These are phyloP conservation scores for Brasenia schreberi DNA, from an alignment of 164 flowering plant genomes.

Conservation along the genomic window DNA sequence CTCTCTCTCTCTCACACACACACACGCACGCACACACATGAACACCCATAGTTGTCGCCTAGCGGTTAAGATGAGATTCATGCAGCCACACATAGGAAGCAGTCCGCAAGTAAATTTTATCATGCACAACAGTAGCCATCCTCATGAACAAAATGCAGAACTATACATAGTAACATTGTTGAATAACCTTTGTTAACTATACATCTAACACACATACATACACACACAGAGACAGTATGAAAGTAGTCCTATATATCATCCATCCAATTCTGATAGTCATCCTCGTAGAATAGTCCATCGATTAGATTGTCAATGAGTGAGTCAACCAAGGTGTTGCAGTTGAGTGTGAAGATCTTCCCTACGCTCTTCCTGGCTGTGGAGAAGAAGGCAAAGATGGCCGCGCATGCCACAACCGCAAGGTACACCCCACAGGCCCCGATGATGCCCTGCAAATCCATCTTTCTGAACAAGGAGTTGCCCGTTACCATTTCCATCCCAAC, in stretches of 20 bases:
- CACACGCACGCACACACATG: too few species aligned
- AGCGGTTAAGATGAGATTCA: too few species aligned
- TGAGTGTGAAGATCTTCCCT: conserved; percentile 44
- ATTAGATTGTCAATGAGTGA: conserved; percentile 65
- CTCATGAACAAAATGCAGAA: too few species aligned
- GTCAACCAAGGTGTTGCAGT: conserved; percentile 68
- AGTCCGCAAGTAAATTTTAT: too few species aligned
- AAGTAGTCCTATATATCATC: conserved; percentile 19
- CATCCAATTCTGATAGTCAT: conserved; percentile 47
- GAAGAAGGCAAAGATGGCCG: conserved; percentile 66
- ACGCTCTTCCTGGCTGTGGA: conserved; percentile 58
- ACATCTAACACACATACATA: too few species aligned
- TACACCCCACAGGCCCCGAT: conserved; percentile 47
- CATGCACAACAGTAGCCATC: too few species aligned
- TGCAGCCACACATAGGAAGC: too few species aligned
- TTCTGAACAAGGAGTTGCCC: conserved; percentile 66
- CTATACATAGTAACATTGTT: too few species aligned
- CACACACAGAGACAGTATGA: background rate
- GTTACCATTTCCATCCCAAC: conserved; percentile 45
- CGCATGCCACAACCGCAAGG: conserved; percentile 41
- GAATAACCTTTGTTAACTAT: too few species aligned
- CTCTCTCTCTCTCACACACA: too few species aligned
- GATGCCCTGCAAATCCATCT: conserved; percentile 61
- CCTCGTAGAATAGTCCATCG: conserved; percentile 73
- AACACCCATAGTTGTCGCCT: too few species aligned